Evolutionary conservation across 305 asterid genomes (phyloP).

Genomic region (Stenogyne calaminthoides): DNA sequence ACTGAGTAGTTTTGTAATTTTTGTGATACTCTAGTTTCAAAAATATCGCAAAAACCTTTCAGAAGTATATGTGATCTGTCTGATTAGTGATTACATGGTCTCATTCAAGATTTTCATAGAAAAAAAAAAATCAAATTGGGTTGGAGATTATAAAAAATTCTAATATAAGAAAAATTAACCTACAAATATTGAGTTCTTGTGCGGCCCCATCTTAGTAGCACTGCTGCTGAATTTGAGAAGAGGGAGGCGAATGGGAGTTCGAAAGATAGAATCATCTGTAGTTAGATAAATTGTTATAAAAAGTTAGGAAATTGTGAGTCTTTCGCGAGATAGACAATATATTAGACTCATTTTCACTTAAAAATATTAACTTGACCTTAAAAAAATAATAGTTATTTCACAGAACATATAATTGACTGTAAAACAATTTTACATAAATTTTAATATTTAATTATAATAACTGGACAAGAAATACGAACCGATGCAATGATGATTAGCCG

Average conservation of each 20-base stretch:
- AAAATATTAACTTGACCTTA: background rate
- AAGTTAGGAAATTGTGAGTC: background rate
- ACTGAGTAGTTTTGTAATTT: background rate
- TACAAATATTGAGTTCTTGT: constrained; percentile 68
- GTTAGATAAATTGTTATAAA: constrained; percentile 12
- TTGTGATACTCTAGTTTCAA: no score
- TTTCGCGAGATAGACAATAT: background rate
- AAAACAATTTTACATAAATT: background rate
- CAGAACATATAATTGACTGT: background rate
- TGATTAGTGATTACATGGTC: background rate
- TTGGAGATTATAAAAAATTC: no score
- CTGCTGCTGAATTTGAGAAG: constrained; percentile 82
- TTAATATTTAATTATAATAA: background rate
- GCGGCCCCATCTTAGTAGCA: constrained; percentile 80
- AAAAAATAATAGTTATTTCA: no score
- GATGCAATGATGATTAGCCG: constrained; percentile 89
- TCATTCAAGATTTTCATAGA: background rate
- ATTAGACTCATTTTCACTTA: background rate
- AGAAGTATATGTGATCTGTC: background rate
- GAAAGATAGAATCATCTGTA: constrained; percentile 89
- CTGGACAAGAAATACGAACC: constrained; percentile 41
- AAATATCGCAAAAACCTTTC: background rate
- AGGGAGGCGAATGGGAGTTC: constrained; percentile 72
- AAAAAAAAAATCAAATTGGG: no score
- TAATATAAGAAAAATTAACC: constrained; percentile 13